phyloP scores from a whole-genome alignment of 768 basidiomycete species.

The Tremella yokohamensis region DNA sequence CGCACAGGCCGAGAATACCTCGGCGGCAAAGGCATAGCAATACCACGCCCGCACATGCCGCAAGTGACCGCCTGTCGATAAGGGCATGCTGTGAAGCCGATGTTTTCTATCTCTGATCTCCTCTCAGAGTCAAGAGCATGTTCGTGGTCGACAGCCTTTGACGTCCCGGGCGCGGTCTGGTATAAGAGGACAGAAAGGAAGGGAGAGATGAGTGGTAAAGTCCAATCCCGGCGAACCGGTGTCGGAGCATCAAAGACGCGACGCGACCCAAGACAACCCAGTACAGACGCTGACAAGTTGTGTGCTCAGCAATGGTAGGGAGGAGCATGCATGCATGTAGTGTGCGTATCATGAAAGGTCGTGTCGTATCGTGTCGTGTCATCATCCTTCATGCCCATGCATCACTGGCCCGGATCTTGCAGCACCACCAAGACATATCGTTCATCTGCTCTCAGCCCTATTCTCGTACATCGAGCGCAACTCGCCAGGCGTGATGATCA shows the following conservation, averaged over 20 bases:
- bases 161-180: not conserved
- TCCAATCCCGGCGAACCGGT: too few relatives aligned
- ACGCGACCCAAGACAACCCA: too few relatives aligned
- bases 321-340: not conserved
- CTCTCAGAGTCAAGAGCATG: not conserved
- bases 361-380: not conserved
- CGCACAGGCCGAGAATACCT: conserved; percentile 42
- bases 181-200: too few relatives aligned
- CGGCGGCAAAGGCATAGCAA: conserved; percentile 42
- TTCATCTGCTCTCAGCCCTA: conserved; percentile 58
- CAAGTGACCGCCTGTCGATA: not conserved
- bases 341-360: not conserved
- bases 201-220: too few relatives aligned
- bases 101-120: not conserved
- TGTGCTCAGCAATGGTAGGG: not conserved
- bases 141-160: not conserved
- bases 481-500: conserved; percentile 91
- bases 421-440: conserved; percentile 67
- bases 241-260: too few relatives aligned
- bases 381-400: not conserved
- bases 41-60: conserved; percentile 40
- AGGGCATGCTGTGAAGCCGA: not conserved
- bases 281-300: too few relatives aligned
- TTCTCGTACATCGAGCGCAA: conserved; percentile 10
- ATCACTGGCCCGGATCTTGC: conserved; percentile 44